Evolutionary conservation across 305 asterid genomes (phyloP), one percentile per base, ranked within the genome.

Genomic region (Solanum hybrid): DNA sequence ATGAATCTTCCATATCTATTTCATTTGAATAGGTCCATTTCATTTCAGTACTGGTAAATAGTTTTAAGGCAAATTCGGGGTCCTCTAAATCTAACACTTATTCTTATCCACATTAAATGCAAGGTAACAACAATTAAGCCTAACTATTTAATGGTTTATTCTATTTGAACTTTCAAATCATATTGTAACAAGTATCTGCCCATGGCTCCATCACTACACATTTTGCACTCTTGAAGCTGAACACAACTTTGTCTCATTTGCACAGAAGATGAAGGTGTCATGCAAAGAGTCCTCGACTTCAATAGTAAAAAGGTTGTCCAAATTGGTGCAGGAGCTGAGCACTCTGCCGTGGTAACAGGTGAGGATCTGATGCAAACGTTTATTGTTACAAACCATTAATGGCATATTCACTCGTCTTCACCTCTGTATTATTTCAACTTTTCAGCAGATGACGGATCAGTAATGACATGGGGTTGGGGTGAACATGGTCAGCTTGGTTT

Each of bases 381-480:
- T 20, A 34, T 10, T 14, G 34, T 34, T 35, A 51, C 27, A 88
- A 77, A 24, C 6, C 38, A 34, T 72, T 2, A 35, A 36, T 24
- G 3, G 80, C 14, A 1, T 76, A 10, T 72, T 69, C 3, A 16
- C 64, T 26, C 2, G 0, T 29, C 27, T 37, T 86, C 40, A 87
- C 35, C 27, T 31, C 82, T 72, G 72, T n/a, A 87, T 31, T 36
- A 12, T 79, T 66, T 72, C 7, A 32, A 56, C 32, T 26, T n/a
- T 89, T 82, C 94, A 95, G 98, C 94, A 97, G 99, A 92, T 46
- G 90, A 94, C 37, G 98, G 96, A 85, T 91, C 91, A 11, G 92
- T 97, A 86, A 91, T 96, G 97, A 93, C 97, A 34, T 97, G 98
- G 98, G 99, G 99, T 24, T 97, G 99, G 99, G 99, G 98, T 31